phyloP scores from a whole-genome alignment of 306 rosid genomes.

The Quillaja saponaria region DNA sequence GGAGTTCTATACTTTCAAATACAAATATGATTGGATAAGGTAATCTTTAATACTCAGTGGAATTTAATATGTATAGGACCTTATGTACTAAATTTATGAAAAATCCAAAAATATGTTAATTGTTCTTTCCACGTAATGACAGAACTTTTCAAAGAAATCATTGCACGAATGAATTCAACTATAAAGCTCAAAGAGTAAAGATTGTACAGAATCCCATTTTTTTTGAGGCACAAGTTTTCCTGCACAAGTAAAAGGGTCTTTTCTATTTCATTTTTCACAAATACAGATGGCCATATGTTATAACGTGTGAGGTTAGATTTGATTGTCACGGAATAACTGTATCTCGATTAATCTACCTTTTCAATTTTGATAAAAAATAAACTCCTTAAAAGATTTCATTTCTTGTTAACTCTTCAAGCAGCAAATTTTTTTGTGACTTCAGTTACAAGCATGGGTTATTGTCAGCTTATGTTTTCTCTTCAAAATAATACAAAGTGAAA shows the following conservation, averaged over 20 bases:
- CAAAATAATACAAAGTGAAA: conserved; percentile 28
- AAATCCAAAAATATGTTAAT: background rate
- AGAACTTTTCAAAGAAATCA: conserved; percentile 48
- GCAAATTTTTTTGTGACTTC: conserved; percentile 27
- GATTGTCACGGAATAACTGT: no score
- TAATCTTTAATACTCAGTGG: conserved; percentile 9
- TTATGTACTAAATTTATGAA: conserved; percentile 19
- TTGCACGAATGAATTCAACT: conserved; percentile 33
- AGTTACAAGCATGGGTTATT: conserved; percentile 32
- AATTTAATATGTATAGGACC: conserved; percentile 26
- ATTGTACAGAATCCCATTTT: conserved; percentile 26
- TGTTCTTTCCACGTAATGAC: conserved; percentile 45
- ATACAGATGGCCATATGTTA: conserved; percentile 23
- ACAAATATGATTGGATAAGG: conserved; percentile 26
- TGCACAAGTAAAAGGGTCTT: conserved; percentile 29
- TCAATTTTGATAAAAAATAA: no score
- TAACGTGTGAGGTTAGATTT: no score
- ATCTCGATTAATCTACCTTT: no score
- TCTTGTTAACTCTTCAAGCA: conserved; percentile 15
- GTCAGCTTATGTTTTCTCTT: conserved; percentile 25
- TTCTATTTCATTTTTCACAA: conserved; percentile 39
- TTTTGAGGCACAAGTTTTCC: conserved; percentile 41
- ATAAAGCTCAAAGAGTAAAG: conserved; percentile 33
- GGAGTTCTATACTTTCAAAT: conserved; percentile 12
- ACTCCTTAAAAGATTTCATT: no score